Conservation (phyloP, 768 basidiomycete genomes). For the Symmetrospora coprosmae region DNA sequence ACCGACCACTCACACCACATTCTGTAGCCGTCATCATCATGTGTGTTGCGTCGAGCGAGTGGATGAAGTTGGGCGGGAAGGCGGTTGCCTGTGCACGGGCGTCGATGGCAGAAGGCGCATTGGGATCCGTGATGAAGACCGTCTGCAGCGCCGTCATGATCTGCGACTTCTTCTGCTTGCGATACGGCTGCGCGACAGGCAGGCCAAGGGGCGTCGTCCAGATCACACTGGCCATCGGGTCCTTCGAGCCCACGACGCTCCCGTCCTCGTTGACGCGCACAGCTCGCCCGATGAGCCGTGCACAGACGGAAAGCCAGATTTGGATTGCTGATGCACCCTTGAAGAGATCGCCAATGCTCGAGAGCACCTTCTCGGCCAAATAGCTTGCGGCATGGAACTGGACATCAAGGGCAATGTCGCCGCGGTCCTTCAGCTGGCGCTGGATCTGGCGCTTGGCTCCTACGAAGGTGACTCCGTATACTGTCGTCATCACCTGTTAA, state of each 20-base stretch:
- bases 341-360: constrained; percentile 81
- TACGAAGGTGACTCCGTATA: constrained; percentile 91
- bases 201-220: constrained; percentile 95
- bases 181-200: constrained; percentile 91
- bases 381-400: constrained; percentile 63
- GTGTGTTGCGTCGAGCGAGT: constrained; percentile 92
- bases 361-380: constrained; percentile 63
- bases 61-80: constrained; percentile 98
- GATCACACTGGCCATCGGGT: constrained; percentile 86
- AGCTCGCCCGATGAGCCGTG: constrained; percentile 54
- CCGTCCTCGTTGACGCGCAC: constrained; percentile 1
- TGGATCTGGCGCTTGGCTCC: constrained; percentile 93
- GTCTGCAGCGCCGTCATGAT: constrained; percentile 70
- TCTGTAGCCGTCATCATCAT: constrained; percentile 94
- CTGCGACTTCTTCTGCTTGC: constrained; percentile 66
- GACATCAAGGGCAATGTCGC: constrained; percentile 57
- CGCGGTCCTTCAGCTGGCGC: constrained; percentile 62
- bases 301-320: constrained; percentile 70
- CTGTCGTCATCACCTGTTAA: constrained; percentile 85
- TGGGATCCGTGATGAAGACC: constrained; percentile 79
- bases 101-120: constrained; percentile 62
- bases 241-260: constrained; percentile 45
- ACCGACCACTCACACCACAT: constrained; percentile 50
- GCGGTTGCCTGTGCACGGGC: constrained; percentile 78
- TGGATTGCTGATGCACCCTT: constrained; percentile 82